phyloP scores from a whole-genome alignment of 495 filamentous ascomycete genomes.

The Lasiosphaeris hirsuta region DNA sequence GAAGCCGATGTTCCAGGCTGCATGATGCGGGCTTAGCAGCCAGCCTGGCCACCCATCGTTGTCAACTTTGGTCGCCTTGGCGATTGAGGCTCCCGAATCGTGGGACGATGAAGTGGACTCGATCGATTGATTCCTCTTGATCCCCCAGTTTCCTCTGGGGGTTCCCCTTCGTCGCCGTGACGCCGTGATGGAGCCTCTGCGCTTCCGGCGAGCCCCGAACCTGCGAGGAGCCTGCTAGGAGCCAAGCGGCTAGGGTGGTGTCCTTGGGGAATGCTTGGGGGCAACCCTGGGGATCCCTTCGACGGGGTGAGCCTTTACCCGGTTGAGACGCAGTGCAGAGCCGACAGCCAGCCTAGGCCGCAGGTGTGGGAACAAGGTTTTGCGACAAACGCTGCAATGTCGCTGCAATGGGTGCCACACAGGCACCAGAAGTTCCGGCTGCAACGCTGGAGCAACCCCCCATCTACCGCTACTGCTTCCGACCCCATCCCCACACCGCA shows the following conservation, averaged over 20 bases:
- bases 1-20: conserved; percentile 8
- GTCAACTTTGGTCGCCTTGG: not conserved
- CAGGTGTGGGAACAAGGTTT: conserved; percentile 15
- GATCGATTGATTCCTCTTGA: not conserved
- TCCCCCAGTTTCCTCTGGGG: not conserved
- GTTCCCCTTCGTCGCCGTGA: not conserved
- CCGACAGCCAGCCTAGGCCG: too few species aligned
- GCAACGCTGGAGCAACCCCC: not conserved
- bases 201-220: too few species aligned
- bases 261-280: not conserved
- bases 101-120: not conserved
- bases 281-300: not conserved
- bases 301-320: conserved; percentile 23
- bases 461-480: conserved; percentile 19
- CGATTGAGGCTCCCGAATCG: not conserved
- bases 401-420: not conserved
- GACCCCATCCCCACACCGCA: conserved; percentile 13
- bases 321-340: conserved; percentile 5
- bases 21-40: conserved; percentile 10
- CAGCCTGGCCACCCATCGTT: not conserved
- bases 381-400: not conserved
- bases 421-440: conserved; percentile 12
- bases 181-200: not conserved
- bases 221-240: too few species aligned
- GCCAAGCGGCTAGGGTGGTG: not conserved